Percentiles rank a stretch among this genome's conserved stretches.
Evolutionary conservation across 345 rosid species (phyloP).

Genomic region (Syzygium aromaticum): DNA sequence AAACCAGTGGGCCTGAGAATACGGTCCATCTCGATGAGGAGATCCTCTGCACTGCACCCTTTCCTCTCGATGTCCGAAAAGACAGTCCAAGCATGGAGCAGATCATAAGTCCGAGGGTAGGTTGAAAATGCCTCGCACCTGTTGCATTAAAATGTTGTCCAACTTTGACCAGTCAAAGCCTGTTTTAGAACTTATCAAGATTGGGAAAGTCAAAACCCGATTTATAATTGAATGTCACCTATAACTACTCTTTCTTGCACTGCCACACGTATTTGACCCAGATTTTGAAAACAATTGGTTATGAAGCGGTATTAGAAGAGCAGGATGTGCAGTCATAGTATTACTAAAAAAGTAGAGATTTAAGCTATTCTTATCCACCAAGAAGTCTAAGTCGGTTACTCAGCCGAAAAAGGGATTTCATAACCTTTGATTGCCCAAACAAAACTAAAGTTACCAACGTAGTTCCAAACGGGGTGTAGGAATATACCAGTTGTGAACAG

Average conservation of each 20-base stretch:
- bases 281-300: background rate
- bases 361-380: background rate
- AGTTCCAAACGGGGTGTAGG: background rate
- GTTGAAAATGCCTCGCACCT: constrained; percentile 96
- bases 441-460: background rate
- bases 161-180: background rate
- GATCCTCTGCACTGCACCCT: constrained; percentile 76
- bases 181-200: background rate
- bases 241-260: background rate
- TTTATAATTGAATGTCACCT: background rate
- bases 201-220: background rate
- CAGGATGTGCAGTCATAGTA: background rate
- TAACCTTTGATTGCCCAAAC: background rate
- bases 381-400: background rate
- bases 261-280: background rate
- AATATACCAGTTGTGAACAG: constrained; percentile 72
- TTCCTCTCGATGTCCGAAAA: constrained; percentile 63
- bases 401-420: background rate
- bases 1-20: constrained; percentile 86
- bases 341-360: background rate
- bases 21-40: constrained; percentile 88
- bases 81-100: constrained; percentile 69
- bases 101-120: constrained; percentile 87
- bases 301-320: background rate
- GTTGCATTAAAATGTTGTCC: background rate